phyloP scores from a whole-genome alignment of 371 early-diverging fungal species.

The Apophysomyces trapeziformis region DNA sequence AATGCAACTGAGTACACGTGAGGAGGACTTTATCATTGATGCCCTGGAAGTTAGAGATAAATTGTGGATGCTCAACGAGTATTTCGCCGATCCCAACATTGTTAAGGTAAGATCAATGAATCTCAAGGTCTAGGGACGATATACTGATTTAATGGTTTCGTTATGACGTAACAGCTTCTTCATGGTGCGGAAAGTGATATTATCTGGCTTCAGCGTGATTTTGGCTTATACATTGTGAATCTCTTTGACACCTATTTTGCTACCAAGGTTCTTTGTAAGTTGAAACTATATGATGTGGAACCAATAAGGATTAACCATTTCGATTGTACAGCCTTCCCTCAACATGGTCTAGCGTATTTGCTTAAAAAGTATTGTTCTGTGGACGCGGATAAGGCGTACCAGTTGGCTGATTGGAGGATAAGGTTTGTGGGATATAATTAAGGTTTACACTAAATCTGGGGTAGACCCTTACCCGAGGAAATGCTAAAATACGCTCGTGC shows the following conservation, averaged over 20 bases:
- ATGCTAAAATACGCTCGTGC: constrained; percentile 93
- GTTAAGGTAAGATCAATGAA: constrained; percentile 69
- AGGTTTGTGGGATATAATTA: constrained; percentile 44
- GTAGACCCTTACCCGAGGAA: constrained; percentile 86
- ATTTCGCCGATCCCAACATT: constrained; percentile 86
- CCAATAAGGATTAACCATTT: background rate
- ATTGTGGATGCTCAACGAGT: constrained; percentile 77
- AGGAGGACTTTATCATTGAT: constrained; percentile 91
- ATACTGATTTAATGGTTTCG: background rate
- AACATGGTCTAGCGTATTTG: constrained; percentile 84
- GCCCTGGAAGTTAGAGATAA: constrained; percentile 82
- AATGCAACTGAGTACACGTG: constrained; percentile 92
- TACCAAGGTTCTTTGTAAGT: constrained; percentile 72
- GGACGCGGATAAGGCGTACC: constrained; percentile 92
- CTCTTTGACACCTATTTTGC: constrained; percentile 98
- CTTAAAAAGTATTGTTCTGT: constrained; percentile 78
- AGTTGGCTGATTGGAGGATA: constrained; percentile 97
- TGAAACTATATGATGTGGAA: background rate
- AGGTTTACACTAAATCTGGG: constrained; percentile 1
- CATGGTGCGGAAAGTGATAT: constrained; percentile 98
- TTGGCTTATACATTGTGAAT: constrained; percentile 94
- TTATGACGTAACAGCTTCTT: constrained; percentile 52
- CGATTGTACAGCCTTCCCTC: constrained; percentile 49
- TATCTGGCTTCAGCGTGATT: constrained; percentile 97
- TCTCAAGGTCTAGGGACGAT: background rate